A percentile compares a stretch with the other conserved stretches of the same genome.
Conservation (phyloP, 345 rosid genomes). For the Melaleuca quinquenervia region DNA sequence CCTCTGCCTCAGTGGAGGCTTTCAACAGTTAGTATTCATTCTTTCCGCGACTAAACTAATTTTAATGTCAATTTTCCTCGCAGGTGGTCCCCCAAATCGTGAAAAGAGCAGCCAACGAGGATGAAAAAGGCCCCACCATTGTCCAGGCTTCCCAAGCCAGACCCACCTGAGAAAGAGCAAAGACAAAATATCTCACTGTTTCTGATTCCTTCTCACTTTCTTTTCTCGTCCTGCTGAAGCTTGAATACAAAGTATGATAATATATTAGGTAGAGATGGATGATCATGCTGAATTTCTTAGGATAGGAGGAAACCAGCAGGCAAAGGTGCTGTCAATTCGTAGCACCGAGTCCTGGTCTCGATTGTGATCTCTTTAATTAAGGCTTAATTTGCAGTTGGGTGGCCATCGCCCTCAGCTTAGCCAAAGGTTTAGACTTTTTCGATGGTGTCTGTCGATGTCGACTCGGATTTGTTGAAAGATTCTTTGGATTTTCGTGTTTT, state of each 20-base stretch:
- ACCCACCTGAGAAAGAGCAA: neutral
- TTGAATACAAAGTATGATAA: neutral
- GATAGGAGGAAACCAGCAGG: neutral
- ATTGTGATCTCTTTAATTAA: neutral
- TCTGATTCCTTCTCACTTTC: neutral
- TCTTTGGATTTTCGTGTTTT: neutral
- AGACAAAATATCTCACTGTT: neutral
- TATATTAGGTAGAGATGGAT: neutral
- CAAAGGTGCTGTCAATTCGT: neutral
- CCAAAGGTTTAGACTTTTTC: neutral
- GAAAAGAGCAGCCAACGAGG: constrained; percentile 4
- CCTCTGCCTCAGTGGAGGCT: too few relatives aligned
- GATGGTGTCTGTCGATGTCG: neutral
- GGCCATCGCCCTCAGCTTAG: neutral
- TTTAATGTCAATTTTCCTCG: neutral
- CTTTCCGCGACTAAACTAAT: neutral
- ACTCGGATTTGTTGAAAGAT: neutral
- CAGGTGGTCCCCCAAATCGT: constrained; percentile 30
- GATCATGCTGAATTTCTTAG: neutral
- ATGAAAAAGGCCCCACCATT: constrained; percentile 1
- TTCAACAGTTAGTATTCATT: neutral
- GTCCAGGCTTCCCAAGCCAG: neutral
- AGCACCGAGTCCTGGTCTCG: neutral
- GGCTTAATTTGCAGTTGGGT: neutral
- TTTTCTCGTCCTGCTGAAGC: neutral